Conservation (phyloP, 2,329 filamentous ascomycete species). For the Didymellaceae sp. region DNA sequence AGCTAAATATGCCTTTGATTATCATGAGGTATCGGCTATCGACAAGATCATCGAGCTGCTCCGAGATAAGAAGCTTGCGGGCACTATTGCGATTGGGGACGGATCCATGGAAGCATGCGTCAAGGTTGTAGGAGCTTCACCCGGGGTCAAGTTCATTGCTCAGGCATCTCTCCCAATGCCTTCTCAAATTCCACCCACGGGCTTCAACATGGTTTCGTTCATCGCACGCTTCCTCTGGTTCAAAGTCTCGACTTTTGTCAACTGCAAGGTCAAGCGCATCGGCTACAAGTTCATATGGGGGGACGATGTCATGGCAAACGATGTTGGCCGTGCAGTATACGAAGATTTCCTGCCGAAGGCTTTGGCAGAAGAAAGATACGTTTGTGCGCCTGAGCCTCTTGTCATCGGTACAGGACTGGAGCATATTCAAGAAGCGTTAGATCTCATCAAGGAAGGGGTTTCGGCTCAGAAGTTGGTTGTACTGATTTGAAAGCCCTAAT, state of each 20-base stretch:
- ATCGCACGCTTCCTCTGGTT: conserved; percentile 13
- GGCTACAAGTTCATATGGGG: conserved; percentile 17
- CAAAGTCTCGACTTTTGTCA: conserved; percentile 16
- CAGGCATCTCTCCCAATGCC: conserved; percentile 13
- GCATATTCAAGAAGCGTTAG: conserved; percentile 26
- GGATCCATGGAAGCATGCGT: conserved; percentile 21
- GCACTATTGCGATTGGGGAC: conserved; percentile 44
- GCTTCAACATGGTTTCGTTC: conserved; percentile 8
- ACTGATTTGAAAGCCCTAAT: neutral
- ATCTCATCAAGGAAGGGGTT: conserved; percentile 14
- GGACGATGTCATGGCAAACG: conserved; percentile 8
- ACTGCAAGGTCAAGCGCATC: conserved; percentile 18
- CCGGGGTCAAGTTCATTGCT: conserved; percentile 21
- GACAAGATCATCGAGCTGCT: conserved; percentile 45
- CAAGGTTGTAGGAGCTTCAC: conserved; percentile 13
- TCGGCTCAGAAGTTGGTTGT: conserved; percentile 11
- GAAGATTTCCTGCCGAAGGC: conserved; percentile 21
- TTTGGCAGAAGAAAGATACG: conserved; percentile 15
- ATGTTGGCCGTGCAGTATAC: conserved; percentile 6
- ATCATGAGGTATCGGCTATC: conserved; percentile 34
- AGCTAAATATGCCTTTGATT: conserved; percentile 57
- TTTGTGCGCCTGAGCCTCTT: conserved; percentile 19
- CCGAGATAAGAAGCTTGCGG: conserved; percentile 43
- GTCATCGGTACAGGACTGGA: conserved; percentile 29
- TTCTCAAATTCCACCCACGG: conserved; percentile 10